Base-by-base conservation (phyloP, 1,284 basidiomycete genomes). In the Pyrrhoderma noxium region DNA sequence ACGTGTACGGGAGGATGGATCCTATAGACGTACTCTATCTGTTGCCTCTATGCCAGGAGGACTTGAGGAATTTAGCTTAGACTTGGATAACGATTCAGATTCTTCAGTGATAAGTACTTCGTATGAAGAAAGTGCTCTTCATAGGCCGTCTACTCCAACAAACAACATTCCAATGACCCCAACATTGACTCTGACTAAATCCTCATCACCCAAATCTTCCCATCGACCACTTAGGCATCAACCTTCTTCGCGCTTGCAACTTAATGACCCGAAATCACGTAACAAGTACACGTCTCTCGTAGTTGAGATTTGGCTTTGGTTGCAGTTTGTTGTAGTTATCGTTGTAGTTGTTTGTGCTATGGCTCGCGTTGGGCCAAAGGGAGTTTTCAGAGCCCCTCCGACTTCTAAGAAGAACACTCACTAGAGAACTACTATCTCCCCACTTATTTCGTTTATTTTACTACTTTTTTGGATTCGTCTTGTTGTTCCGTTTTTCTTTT, bases 261-360 rank as follows among this genome's bases (percentile, higher is more conserved):
- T 23, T 4, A n/a, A 35, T 16, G 19, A 37, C 11, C 11, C 27
- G 23, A 45, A 45, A 23, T 23, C 27, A 18, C 16, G 23, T 13
- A 49, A 43, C 5, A 54, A 42, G 37, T 45, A 34, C 22, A 23
- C 37, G 11, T 70, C 67, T 23, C 65, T 83, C 47, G 63, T 88
- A 54, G 59, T 89, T 40, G 82, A 86, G 65, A 61, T 84, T 19
- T 89, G 87, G 87, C 64, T 89, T 52, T 87, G 86, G 85, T 62
- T 88, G 48, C 86, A 89, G 64, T 89, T 89, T 61, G 68, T 63
- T 7, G 71, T 88, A 54, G 78, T 89, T 56, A 73, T 89, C 21
- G 53, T 82, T 39, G 79, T 89, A 43, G 89, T 89, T 63, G 62
- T 89, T 52, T 89, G 78, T 73, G 76, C 82, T 36, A 85, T 89